Conservation (phyloP, 2,329 filamentous ascomycete species). For the Venturia pyrina region DNA sequence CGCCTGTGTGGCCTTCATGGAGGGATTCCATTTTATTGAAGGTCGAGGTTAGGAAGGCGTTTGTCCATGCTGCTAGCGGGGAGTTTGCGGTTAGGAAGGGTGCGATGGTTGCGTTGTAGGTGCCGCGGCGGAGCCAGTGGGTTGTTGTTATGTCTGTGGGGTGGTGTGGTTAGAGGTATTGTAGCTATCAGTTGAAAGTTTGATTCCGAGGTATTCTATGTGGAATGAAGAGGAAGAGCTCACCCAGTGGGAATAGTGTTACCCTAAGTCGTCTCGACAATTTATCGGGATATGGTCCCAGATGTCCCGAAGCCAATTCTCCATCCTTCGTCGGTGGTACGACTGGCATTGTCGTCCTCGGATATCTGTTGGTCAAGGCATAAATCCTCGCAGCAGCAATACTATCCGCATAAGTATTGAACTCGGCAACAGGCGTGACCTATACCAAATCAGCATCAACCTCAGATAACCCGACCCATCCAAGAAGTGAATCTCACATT, state of each 20-base stretch:
- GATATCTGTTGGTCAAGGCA: constrained; percentile 44
- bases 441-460: background rate
- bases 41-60: constrained; percentile 35
- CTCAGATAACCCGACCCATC: background rate
- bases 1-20: constrained; percentile 23
- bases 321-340: constrained; percentile 22
- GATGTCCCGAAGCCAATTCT: constrained; percentile 17
- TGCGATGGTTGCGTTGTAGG: constrained; percentile 25
- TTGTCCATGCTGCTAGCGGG: constrained; percentile 36
- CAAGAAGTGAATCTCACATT: constrained; percentile 43
- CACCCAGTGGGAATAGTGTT: constrained; percentile 37
- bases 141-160: constrained; percentile 33
- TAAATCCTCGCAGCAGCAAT: constrained; percentile 39
- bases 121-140: constrained; percentile 32
- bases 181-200: too few relatives aligned
- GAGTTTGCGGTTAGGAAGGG: constrained; percentile 22
- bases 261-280: constrained; percentile 33
- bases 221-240: background rate
- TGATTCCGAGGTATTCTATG: too few relatives aligned
- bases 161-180: too few relatives aligned
- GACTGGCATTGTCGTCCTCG: constrained; percentile 71
- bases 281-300: constrained; percentile 30
- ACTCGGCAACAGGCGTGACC: constrained; percentile 48
- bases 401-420: constrained; percentile 84
- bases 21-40: constrained; percentile 36